A percentile compares a stretch with the other conserved stretches of the same genome.
Evolutionary conservation across 768 basidiomycete genomes (phyloP).

Genomic region (Mycena capillaripes): DNA sequence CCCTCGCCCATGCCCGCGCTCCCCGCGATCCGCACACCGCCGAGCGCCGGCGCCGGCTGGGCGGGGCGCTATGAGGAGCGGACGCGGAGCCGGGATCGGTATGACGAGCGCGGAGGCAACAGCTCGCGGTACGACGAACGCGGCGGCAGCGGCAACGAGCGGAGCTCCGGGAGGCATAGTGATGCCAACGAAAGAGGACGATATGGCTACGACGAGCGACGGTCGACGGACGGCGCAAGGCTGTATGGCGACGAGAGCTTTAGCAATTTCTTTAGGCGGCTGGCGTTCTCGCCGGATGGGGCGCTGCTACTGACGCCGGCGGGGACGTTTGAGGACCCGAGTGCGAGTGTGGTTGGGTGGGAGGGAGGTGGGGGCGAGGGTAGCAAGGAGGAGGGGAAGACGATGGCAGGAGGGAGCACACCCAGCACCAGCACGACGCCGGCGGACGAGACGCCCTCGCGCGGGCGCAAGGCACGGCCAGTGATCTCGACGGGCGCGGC

Average conservation of each 20-base stretch:
- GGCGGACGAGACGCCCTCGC: constrained; percentile 58
- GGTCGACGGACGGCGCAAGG: constrained; percentile 30
- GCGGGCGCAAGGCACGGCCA: constrained; percentile 73
- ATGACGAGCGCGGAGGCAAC: neutral
- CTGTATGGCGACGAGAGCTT: constrained; percentile 96
- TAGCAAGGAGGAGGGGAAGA: constrained; percentile 20
- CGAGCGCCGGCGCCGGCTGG: constrained; percentile 43
- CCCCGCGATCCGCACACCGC: constrained; percentile 89
- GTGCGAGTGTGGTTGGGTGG: constrained; percentile 21
- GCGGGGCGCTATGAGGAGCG: constrained; percentile 31
- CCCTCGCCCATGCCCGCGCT: constrained; percentile 94
- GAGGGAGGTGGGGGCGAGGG: neutral
- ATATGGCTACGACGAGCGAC: constrained; percentile 18
- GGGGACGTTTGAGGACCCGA: constrained; percentile 93
- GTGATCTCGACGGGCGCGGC: constrained; percentile 51
- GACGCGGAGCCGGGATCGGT: constrained; percentile 7
- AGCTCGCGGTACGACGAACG: neutral
- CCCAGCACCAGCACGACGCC: constrained; percentile 6
- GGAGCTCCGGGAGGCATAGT: too few species aligned
- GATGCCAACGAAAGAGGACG: neutral
- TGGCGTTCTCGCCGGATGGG: constrained; percentile 96
- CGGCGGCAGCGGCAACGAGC: neutral
- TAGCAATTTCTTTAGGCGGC: constrained; percentile 94
- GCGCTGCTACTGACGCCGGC: constrained; percentile 95
- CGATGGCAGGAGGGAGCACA: neutral